Base-by-base conservation (phyloP, 2,329 filamentous ascomycete genomes). In the Hypoxylon sp. region DNA sequence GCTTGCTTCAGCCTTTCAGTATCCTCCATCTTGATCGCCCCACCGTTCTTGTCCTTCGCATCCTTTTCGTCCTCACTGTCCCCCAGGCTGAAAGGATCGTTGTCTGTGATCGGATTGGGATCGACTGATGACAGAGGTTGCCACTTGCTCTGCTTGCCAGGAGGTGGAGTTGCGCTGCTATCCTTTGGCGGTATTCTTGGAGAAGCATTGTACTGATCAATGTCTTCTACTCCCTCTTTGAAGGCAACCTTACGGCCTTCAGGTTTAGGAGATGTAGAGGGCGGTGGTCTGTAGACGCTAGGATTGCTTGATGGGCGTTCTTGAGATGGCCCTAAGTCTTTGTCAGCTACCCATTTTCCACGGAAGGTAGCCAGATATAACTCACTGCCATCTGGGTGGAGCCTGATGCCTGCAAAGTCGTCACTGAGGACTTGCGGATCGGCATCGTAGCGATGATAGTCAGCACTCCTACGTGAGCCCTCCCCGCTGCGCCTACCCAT, bases 21-120 rank as follows among this genome's bases (percentile, higher is more conserved):
- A 63, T 89, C 84, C 57, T 88, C 85, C 69, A 82, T 74, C 73
- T 85, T 84, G 60, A 77, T 76, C 27, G 84, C 81, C 74, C 76
- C 89, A 21, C 71, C 90, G 46, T 86, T 63, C 54, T 63, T 66
- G 8, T 68, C 85, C 80, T 94, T 96, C 14, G 83, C 79, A 56
- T 94, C 92, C 72, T 91, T 91, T 79, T 99, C 96, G 71, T 97
- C 94, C 71, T 98, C 95, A 74, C 93, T 97, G 73, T 98, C 95
- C 4, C 96, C 96, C 12, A 99, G 85, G 74, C 94, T 97, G 81
- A 99, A 99, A 0, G 96, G 96, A 75, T 99, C 96, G 73, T 97
- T 95, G 72, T 98, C 94, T 16, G 87, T 85, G 67, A 97, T 91
- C 12, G 95, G 94, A 68, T 88, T 90, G 0, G 94, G 93, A 69